Base-by-base conservation (phyloP, 2,329 filamentous ascomycete genomes). In the Fusarium sterilihyphosum region DNA sequence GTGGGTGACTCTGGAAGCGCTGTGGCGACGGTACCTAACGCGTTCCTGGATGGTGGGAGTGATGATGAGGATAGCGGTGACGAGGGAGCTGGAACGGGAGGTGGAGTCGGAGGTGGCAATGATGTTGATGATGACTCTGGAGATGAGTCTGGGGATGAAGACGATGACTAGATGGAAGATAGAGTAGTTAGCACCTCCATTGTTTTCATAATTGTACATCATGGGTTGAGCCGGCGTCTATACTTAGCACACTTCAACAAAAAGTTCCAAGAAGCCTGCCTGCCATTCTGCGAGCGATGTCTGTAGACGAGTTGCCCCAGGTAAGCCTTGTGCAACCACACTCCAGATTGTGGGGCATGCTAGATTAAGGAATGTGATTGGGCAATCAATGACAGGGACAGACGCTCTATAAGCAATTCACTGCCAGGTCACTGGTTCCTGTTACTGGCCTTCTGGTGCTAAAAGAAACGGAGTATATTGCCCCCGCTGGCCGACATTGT, bases 251-350 rank as follows among this genome's bases (percentile, higher is more conserved):
- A 47, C 2, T 18, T 5, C 8, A 20, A 24, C 18, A 44, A 6
- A 44, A 12, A 17, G 10, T 14, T 16, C 14, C n/a, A 24, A 43
- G 41, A n/a, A 14, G 1, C 40, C 14, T 17, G 3, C 35, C 1
- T 9, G 2, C 8, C 16, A 17, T 37, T 37, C 0, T 1, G 1
- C 17, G 1, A 17, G 35, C 8, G 16, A 37, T 1, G 1, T 17
- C 35, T 0, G 35, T 37, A 1, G 35, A 37, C 2, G 35, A 37
- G 35, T 37, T 1, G 16, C 7, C 35, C 6, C 35, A 37, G n/a
- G n/a, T n/a, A n/a, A n/a, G n/a, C n/a, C n/a, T n/a, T n/a, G n/a
- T n/a, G n/a, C n/a, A n/a, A n/a, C n/a, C n/a, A n/a, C n/a, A n/a
- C n/a, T n/a, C n/a, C n/a, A n/a, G n/a, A n/a, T n/a, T n/a, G n/a